Percentiles rank a stretch among this genome's conserved stretches.
Evolutionary conservation across 2,329 filamentous ascomycete species (phyloP).

Genomic region (Nothophoma quercina): DNA sequence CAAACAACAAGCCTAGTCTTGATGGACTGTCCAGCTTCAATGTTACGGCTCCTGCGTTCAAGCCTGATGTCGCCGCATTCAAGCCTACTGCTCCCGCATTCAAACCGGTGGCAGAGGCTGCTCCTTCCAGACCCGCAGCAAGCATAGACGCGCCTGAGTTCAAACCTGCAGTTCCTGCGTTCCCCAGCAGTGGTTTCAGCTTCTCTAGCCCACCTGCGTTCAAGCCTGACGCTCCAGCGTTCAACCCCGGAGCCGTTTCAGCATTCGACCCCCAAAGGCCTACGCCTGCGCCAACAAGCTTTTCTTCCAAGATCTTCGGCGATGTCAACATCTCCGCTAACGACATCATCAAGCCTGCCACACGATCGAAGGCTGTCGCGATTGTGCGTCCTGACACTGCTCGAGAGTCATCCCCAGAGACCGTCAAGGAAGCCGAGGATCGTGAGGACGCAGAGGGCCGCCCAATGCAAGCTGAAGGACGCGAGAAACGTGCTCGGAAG

Average conservation of each 20-base stretch:
- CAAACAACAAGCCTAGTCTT: slow-evolving; percentile 50
- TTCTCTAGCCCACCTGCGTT: slow-evolving; percentile 35
- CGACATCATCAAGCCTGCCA: slow-evolving; percentile 70
- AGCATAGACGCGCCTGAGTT: slow-evolving; percentile 19
- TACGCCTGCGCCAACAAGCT: slow-evolving; percentile 34
- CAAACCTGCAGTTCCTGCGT: slow-evolving; percentile 24
- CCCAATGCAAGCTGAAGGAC: slow-evolving; percentile 68
- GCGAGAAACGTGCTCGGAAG: slow-evolving; percentile 77
- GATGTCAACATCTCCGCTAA: slow-evolving; percentile 62
- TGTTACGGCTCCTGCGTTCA: slow-evolving; percentile 73
- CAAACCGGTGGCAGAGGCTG: slow-evolving; percentile 32
- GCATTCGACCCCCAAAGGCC: slow-evolving; percentile 33
- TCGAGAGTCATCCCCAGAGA: slow-evolving; percentile 53
- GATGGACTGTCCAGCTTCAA: slow-evolving; percentile 64
- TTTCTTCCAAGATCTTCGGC: slow-evolving; percentile 47
- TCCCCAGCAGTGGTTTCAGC: slow-evolving; percentile 31
- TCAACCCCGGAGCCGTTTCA: slow-evolving; percentile 57
- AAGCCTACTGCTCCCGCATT: slow-evolving; percentile 37
- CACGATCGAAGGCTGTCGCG: slow-evolving; percentile 82
- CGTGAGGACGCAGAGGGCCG: slow-evolving; percentile 68
- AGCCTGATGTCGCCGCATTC: slow-evolving; percentile 68
- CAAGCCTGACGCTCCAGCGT: slow-evolving; percentile 75
- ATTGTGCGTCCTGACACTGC: slow-evolving; percentile 70
- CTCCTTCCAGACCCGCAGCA: background rate
- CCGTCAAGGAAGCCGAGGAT: slow-evolving; percentile 45